Percentiles rank a stretch among this genome's conserved stretches.
Evolutionary conservation across 768 basidiomycete genomes (phyloP).

Genomic region (Dentipellis fragilis): DNA sequence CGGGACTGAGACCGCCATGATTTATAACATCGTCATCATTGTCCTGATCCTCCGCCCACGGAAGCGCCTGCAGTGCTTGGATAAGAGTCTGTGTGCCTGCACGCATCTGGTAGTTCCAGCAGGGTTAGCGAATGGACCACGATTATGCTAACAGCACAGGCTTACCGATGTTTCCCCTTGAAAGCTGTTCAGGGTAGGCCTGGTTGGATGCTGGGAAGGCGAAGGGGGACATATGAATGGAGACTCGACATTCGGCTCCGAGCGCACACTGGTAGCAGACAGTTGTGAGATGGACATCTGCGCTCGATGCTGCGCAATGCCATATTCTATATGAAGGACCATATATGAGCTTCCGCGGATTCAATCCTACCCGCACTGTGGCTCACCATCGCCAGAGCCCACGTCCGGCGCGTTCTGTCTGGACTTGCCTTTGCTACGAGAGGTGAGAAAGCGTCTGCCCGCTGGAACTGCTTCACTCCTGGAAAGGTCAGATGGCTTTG

Average conservation of each 20-base stretch:
- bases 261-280: constrained; percentile 1
- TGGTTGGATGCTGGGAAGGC: constrained; percentile 36
- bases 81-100: constrained; percentile 84
- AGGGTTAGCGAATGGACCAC: neutral
- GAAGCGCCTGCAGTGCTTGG: constrained; percentile 79
- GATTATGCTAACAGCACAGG: constrained; percentile 6
- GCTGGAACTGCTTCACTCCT: constrained; percentile 23
- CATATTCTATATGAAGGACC: neutral
- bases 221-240: constrained; percentile 71
- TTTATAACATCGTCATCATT: constrained; percentile 52
- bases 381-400: constrained; percentile 18
- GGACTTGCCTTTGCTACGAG: constrained; percentile 41
- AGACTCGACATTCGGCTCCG: constrained; percentile 35
- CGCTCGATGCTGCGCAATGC: neutral
- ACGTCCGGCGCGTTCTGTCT: constrained; percentile 30
- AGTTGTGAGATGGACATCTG: neutral
- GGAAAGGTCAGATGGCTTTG: constrained; percentile 12
- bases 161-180: constrained; percentile 65
- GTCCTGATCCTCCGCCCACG: constrained; percentile 63
- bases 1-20: constrained; percentile 26
- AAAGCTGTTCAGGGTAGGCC: constrained; percentile 43
- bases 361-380: neutral
- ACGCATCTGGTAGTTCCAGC: constrained; percentile 49
- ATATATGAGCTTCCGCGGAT: neutral
- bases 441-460: constrained; percentile 45